phyloP scores from a whole-genome alignment of 2,329 filamentous ascomycete species.

The Trichophaea hybrida region DNA sequence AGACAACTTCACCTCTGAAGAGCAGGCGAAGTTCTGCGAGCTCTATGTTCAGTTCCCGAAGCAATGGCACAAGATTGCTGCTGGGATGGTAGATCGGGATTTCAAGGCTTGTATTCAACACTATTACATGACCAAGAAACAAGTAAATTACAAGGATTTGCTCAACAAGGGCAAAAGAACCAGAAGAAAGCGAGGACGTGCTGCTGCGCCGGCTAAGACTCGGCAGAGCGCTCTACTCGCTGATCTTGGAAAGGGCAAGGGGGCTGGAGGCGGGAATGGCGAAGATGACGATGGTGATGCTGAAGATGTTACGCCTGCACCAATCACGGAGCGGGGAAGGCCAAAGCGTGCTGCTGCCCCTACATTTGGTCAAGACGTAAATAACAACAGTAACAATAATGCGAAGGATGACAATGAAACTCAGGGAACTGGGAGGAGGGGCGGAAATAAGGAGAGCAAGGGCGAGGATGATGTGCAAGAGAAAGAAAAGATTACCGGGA shows the following conservation, averaged over 20 bases:
- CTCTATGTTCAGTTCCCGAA: constrained; percentile 63
- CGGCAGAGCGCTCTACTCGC: constrained; percentile 22
- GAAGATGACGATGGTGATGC: constrained; percentile 32
- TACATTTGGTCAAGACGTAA: constrained; percentile 23
- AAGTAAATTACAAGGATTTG: constrained; percentile 62
- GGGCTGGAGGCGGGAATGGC: constrained; percentile 10
- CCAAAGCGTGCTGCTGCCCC: constrained; percentile 37
- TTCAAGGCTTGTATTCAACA: constrained; percentile 73
- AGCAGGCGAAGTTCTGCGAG: constrained; percentile 56
- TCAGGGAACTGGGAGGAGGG: not conserved
- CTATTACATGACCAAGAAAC: constrained; percentile 68
- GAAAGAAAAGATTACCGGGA: constrained; percentile 4
- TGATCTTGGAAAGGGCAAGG: constrained; percentile 16
- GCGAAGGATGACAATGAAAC: not conserved
- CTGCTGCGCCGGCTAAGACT: constrained; percentile 15
- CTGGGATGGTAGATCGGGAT: constrained; percentile 39
- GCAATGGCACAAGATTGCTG: constrained; percentile 58
- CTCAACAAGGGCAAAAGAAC: constrained; percentile 48
- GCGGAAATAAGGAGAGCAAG: constrained; percentile 9
- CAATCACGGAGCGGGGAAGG: constrained; percentile 37
- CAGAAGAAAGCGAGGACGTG: constrained; percentile 26
- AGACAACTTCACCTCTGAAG: constrained; percentile 60
- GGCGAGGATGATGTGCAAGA: constrained; percentile 13
- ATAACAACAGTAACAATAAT: constrained; percentile 12
- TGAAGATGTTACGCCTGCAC: constrained; percentile 29